Percentiles rank a stretch among this genome's conserved stretches.
Conservation (phyloP, 1,139 yeast genomes). For the Yamadazyma diospyri region DNA sequence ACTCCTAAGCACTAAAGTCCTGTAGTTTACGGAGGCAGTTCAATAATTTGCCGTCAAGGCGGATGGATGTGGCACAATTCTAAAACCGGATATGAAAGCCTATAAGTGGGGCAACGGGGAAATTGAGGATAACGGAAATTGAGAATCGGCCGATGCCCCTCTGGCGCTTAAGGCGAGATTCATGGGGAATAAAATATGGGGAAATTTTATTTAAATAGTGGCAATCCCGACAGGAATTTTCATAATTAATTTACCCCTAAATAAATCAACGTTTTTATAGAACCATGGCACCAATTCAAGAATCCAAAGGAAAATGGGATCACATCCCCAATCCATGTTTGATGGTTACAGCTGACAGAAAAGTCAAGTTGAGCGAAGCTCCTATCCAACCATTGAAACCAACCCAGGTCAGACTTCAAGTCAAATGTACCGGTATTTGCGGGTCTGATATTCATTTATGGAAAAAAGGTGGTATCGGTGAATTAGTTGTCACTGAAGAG, state of each 20-base stretch:
- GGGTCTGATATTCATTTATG: conserved; percentile 34
- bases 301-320: conserved; percentile 16
- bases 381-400: conserved; percentile 32
- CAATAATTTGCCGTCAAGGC: no score
- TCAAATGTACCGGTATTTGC: conserved; percentile 41
- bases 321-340: conserved; percentile 18
- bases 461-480: conserved; percentile 32
- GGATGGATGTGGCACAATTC: no score
- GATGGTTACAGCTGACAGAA: conserved; percentile 15
- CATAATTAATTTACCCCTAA: no score
- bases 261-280: no score
- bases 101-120: no score
- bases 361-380: conserved; percentile 15
- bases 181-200: conserved; percentile 1
- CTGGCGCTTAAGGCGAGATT: conserved; percentile 1
- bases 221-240: no score
- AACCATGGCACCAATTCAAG: conserved; percentile 20
- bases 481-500: conserved; percentile 22
- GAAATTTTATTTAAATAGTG: no score
- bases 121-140: no score
- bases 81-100: no score
- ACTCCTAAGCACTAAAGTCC: no score
- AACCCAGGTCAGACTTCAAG: conserved; percentile 59
- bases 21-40: no score
- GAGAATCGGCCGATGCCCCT: no score